Base-by-base conservation (phyloP, 1,139 yeast species). In the Yamadazyma kanchanaburiensis region DNA sequence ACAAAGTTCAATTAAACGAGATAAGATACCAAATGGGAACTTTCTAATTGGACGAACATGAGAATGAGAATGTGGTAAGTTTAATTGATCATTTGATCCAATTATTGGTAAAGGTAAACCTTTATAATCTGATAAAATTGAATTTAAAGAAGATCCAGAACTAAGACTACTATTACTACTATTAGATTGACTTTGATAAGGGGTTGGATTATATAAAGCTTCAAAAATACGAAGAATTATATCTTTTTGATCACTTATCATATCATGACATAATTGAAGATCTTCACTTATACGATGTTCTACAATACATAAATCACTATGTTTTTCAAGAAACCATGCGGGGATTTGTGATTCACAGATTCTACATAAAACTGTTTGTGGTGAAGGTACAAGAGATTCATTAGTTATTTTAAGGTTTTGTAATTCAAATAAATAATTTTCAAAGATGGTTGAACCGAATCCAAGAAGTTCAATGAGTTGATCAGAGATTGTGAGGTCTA, bases 321-420 rank as follows among this genome's bases (percentile, higher is more conserved):
- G 99, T 31, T 81, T 74, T 48, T 89, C 98, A 29, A 91, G 68
- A 80, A 95, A 91, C 98, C 98, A 94, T 2, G 91, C 87, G 1
- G 96, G 96, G n/a, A 89, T 78, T 30, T 75, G 74, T 17, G 80
- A 77, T 49, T 94, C 99, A 56, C 99, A 94, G 13, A 94, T 88
- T 30, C 96, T 70, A 54, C 99, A 94, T 24, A 89, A 62, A 25
- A 87, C 85, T 26, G 79, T 68, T 22, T 80, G 80, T 0, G 95
- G 95, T 18, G 78, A 73, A 0, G 95, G 95, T 0, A 84, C 75
- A 15, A 72, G 67, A 12, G 63, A 69, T 42, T 80, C 83, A 40
- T 80, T 81, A 5, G 77, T 68, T 5, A 80, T 67, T 14, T 77
- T 82, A 29, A 71, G 53, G 24, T 78, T 80, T 21, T 80, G 74